A percentile compares a stretch with the other conserved stretches of the same genome.
Evolutionary conservation across 2,329 filamentous ascomycete genomes (phyloP).

Genomic region (Cryphonectria carpinicola): DNA sequence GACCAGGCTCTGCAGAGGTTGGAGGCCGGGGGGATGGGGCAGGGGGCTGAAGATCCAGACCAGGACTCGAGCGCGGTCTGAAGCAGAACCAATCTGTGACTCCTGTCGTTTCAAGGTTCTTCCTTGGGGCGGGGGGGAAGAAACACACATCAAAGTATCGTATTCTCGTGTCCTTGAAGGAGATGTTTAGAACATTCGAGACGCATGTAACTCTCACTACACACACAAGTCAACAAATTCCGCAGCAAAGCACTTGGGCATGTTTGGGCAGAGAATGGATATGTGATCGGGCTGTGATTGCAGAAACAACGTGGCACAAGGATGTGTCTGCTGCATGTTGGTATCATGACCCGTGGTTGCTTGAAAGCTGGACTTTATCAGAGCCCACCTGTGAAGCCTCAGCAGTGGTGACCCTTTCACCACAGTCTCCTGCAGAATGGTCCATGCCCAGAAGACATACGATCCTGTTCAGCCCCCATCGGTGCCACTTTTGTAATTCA

Average conservation of each 20-base stretch:
- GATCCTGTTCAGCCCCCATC: background rate
- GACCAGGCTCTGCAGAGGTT: constrained; percentile 66
- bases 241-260: background rate
- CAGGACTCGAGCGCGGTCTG: constrained; percentile 8
- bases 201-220: background rate
- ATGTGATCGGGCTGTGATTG: background rate
- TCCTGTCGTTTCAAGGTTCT: background rate
- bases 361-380: background rate
- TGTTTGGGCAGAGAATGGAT: background rate
- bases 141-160: background rate
- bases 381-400: background rate
- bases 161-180: background rate
- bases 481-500: background rate
- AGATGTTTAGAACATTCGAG: background rate
- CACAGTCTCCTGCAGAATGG: background rate
- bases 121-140: too few species aligned
- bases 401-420: background rate
- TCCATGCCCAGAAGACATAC: background rate
- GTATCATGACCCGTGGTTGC: background rate
- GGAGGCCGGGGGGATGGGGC: constrained; percentile 49
- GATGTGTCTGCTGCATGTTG: background rate
- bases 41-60: constrained; percentile 1
- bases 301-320: background rate
- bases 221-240: background rate
- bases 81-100: background rate